Evolutionary conservation across 2,329 filamentous ascomycete species (phyloP), one percentile per base, ranked within the genome.

Genomic region (Clarireedia paspali): DNA sequence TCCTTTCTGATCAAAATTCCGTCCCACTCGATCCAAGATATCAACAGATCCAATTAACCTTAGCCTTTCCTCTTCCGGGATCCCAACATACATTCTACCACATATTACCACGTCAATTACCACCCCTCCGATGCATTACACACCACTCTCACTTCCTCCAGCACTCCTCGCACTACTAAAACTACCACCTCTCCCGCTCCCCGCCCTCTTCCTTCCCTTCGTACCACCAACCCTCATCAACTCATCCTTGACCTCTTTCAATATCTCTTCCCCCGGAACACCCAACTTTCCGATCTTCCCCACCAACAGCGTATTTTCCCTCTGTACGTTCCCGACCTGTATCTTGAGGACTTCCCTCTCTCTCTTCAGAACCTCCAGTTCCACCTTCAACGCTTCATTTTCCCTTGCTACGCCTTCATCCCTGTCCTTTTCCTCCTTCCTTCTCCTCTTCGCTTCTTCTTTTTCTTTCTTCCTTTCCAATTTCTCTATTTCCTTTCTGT

Each of bases 391-490:
- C 58, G 74, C 73, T 51, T 83, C 79, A 15, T 44, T 55, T 3
- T n/a, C 49, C n/a, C 39, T 23, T 44, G 39, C 4, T 83, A 70
- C 69, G 83, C 79, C 47, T 77, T 68, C 26, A 72, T 66, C 77
- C 58, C 81, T 78, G 62, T 83, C 79, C 39, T 76, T 74, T 67
- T 84, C 81, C 0, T 67, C 64, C 20, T 72, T 70, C 69, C 83
- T 84, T 26, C 71, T 71, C 1, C 78, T 77, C 69, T 85, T 87
- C 62, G 74, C 75, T 58, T 82, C 75, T 64, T 90, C 87, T 56
- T 77, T 78, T 57, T 76, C 74, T 48, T 81, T 80, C 71, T 82
- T 83, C 60, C 82, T 78, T 60, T 88, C 81, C 2, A 88, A 71
- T 69, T 84, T 86, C 59, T 73, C 73, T 47, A 87, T 72, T 64